A percentile compares a stretch with the other conserved stretches of the same genome.
These are phyloP conservation scores for Flaveria trinervia DNA, from an alignment of 129 eudicot genomes.

Conservation along the genomic window DNA sequence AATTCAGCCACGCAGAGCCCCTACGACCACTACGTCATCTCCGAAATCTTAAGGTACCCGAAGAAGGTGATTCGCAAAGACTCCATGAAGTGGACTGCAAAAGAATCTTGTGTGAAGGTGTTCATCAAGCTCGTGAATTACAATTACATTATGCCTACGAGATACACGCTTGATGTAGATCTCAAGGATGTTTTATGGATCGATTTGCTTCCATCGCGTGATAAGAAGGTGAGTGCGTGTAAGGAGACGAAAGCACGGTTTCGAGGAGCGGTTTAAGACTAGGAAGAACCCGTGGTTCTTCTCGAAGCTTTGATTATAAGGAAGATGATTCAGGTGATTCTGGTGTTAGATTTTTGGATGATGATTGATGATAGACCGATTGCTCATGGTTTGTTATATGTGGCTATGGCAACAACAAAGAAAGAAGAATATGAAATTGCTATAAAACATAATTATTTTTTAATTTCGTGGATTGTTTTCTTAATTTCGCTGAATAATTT, in stretches of 20 bases:
- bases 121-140: slow-evolving; percentile 43
- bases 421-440: no score
- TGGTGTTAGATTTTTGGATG: neutral
- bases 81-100: slow-evolving; percentile 36
- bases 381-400: neutral
- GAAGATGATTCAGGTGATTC: neutral
- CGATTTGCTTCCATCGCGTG: slow-evolving; percentile 36
- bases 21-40: slow-evolving; percentile 36
- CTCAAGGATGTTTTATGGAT: slow-evolving; percentile 34
- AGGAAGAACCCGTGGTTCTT: slow-evolving; percentile 42
- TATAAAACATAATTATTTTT: no score
- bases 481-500: no score
- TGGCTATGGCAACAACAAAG: no score
- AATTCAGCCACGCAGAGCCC: slow-evolving; percentile 32
- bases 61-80: slow-evolving; percentile 44
- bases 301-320: slow-evolving; percentile 40
- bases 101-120: slow-evolving; percentile 42
- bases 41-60: slow-evolving; percentile 36
- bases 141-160: slow-evolving; percentile 44
- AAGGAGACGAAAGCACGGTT: slow-evolving; percentile 36
- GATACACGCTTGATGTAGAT: slow-evolving; percentile 45
- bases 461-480: no score
- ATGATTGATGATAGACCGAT: neutral
- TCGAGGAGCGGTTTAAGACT: slow-evolving; percentile 40
- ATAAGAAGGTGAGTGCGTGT: slow-evolving; percentile 38